These are phyloP conservation scores for Diaporthe ampelina DNA, from an alignment of 2,329 filamentous ascomycete species.

Conservation along the genomic window DNA sequence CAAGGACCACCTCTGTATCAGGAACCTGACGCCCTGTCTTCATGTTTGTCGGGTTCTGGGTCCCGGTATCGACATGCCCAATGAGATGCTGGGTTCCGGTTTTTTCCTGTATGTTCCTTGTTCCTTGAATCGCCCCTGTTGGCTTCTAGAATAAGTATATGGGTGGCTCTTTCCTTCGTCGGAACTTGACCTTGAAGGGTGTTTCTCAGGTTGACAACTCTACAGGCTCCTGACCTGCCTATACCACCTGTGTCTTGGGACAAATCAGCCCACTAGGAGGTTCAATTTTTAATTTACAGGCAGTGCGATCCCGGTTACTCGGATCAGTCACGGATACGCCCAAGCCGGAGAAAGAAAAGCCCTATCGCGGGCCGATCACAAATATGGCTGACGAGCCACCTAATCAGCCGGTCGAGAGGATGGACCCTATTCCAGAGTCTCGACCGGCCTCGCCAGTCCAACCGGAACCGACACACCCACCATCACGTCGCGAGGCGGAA, in stretches of 20 bases:
- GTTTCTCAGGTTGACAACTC: conserved; percentile 35
- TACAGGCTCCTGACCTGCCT: conserved; percentile 37
- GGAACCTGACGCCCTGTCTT: conserved; percentile 30
- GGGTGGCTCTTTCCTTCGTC: conserved; percentile 3
- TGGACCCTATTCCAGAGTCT: conserved; percentile 39
- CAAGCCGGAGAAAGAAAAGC: conserved; percentile 25
- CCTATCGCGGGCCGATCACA: conserved; percentile 20
- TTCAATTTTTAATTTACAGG: conserved; percentile 35
- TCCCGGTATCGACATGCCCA: conserved; percentile 14
- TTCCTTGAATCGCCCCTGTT: neutral
- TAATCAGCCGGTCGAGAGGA: conserved; percentile 34
- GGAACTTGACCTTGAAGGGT: conserved; percentile 10
- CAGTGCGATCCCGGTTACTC: conserved; percentile 38
- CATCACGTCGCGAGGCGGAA: conserved; percentile 24
- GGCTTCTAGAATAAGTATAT: conserved; percentile 32
- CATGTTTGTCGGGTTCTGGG: conserved; percentile 19
- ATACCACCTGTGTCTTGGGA: conserved; percentile 39
- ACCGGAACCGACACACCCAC: conserved; percentile 37
- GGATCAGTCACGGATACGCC: conserved; percentile 34
- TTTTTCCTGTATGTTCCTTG: neutral
- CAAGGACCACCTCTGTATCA: conserved; percentile 25
- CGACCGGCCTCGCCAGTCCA: conserved; percentile 37
- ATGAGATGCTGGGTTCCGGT: conserved; percentile 18
- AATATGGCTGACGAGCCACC: conserved; percentile 35
- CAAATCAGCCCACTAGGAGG: conserved; percentile 38